phyloP scores from a whole-genome alignment of 2,329 filamentous ascomycete genomes.

The Pseudogymnoascus sp. region DNA sequence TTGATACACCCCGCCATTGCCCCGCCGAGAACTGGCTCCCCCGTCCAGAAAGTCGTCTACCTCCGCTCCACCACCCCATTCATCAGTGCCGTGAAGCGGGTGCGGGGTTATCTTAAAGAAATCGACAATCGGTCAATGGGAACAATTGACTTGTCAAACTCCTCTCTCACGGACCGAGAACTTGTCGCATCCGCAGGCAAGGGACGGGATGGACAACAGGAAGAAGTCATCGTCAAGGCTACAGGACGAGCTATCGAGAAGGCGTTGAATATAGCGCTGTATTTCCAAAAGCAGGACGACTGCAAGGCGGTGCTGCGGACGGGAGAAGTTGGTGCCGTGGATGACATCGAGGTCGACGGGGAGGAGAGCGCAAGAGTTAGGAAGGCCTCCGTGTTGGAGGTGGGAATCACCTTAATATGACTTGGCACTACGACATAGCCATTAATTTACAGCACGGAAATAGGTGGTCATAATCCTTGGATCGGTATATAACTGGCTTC shows the following conservation, averaged over 20 bases:
- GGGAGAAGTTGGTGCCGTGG: slow-evolving; percentile 27
- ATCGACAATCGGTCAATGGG: slow-evolving; percentile 22
- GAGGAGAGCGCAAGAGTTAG: slow-evolving; percentile 17
- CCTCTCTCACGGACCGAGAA: slow-evolving; percentile 10
- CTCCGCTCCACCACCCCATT: slow-evolving; percentile 24
- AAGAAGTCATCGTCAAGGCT: slow-evolving; percentile 26
- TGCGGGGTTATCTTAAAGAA: slow-evolving; percentile 21
- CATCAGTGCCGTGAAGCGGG: slow-evolving; percentile 25
- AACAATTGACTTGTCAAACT: slow-evolving; percentile 11
- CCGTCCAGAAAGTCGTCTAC: slow-evolving; percentile 24
- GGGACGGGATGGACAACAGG: slow-evolving; percentile 13
- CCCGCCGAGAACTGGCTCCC: slow-evolving; percentile 16
- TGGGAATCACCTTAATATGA: slow-evolving; percentile 7
- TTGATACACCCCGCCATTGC: slow-evolving; percentile 27
- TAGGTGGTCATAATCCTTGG: neutral
- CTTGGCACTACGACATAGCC: neutral
- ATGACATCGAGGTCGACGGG: slow-evolving; percentile 27
- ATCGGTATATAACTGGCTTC: neutral
- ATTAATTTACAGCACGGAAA: neutral
- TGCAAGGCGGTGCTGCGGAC: slow-evolving; percentile 24
- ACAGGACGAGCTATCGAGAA: slow-evolving; percentile 28
- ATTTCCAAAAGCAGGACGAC: slow-evolving; percentile 22
- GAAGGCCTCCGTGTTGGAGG: slow-evolving; percentile 19
- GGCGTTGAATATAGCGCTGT: slow-evolving; percentile 22
- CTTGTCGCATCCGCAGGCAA: slow-evolving; percentile 18